Conservation (phyloP, 345 rosid species). For the Sapria himalayana region DNA sequence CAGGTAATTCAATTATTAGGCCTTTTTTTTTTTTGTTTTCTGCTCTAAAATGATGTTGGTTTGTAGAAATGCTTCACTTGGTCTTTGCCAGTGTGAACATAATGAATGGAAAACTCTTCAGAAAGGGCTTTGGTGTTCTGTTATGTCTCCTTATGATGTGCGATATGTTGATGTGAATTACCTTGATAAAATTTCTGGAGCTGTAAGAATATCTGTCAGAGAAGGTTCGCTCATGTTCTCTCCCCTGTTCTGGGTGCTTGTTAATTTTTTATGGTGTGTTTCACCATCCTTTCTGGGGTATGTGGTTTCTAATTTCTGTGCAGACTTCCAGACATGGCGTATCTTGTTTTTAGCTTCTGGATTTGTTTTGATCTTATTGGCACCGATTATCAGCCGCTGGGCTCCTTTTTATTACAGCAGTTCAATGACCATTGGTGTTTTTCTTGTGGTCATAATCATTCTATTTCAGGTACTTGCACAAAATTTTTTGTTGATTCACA, state of each 20-base stretch:
- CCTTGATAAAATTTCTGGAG: slow-evolving; percentile 23
- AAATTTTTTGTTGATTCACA: slow-evolving; percentile 1
- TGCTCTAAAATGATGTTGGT: neutral
- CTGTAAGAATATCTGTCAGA: slow-evolving; percentile 23
- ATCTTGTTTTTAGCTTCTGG: slow-evolving; percentile 49
- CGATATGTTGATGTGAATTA: slow-evolving; percentile 61
- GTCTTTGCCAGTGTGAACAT: slow-evolving; percentile 44
- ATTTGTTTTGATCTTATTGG: slow-evolving; percentile 34
- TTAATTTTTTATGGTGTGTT: neutral
- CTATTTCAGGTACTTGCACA: slow-evolving; percentile 55
- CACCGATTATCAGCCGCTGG: slow-evolving; percentile 75
- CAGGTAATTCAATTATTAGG: slow-evolving; percentile 24
- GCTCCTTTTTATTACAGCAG: slow-evolving; percentile 85
- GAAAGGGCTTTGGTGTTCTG: slow-evolving; percentile 40
- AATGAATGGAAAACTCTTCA: slow-evolving; percentile 53
- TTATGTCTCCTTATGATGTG: slow-evolving; percentile 57
- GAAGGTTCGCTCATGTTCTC: slow-evolving; percentile 27
- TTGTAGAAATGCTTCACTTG: slow-evolving; percentile 54
- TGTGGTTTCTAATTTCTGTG: slow-evolving; percentile 7
- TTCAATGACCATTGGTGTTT: slow-evolving; percentile 78
- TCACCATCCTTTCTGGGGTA: neutral
- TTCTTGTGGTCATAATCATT: slow-evolving; percentile 56
- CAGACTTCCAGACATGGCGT: slow-evolving; percentile 79
- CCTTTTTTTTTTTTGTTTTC: neutral
- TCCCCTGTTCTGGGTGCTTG: neutral